phyloP scores from a whole-genome alignment of 2,329 filamentous ascomycete species.

The Colletotrichum siamense region DNA sequence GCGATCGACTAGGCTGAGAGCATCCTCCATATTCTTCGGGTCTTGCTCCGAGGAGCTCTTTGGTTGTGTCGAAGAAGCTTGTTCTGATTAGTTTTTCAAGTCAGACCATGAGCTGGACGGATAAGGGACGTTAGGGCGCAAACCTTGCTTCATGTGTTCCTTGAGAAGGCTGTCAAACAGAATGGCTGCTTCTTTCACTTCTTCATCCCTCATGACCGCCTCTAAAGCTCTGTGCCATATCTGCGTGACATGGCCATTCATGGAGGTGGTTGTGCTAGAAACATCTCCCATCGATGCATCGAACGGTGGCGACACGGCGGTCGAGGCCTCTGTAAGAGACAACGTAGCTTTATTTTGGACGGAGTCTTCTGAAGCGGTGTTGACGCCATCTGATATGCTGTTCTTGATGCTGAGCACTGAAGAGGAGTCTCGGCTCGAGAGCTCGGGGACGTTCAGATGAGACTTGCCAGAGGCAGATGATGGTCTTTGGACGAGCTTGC shows the following conservation, averaged over 20 bases:
- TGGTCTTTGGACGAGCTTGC: too few relatives aligned
- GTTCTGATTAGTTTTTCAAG: too few relatives aligned
- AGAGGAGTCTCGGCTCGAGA: too few relatives aligned
- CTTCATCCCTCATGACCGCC: background rate
- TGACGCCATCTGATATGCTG: too few relatives aligned
- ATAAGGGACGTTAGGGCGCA: fast-evolving
- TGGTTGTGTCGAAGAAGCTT: fast-evolving
- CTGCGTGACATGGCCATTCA: background rate
- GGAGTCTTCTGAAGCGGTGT: fast-evolving
- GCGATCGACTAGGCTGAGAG: background rate
- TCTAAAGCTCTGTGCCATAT: background rate
- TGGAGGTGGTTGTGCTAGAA: too few relatives aligned
- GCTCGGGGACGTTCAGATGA: too few relatives aligned
- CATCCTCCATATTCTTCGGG: background rate
- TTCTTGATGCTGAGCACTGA: too few relatives aligned
- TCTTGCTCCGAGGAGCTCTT: background rate
- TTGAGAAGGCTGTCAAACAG: background rate
- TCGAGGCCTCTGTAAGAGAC: too few relatives aligned
- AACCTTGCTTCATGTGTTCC: background rate
- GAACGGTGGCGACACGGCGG: too few relatives aligned
- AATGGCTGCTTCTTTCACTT: background rate
- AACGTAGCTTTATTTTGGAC: fast-evolving
- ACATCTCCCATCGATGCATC: too few relatives aligned
- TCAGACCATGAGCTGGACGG: too few relatives aligned
- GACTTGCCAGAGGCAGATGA: too few relatives aligned